Evolutionary conservation across 805 yeast genomes (phyloP).

Genomic region (Kazachstania kunashirensis): DNA sequence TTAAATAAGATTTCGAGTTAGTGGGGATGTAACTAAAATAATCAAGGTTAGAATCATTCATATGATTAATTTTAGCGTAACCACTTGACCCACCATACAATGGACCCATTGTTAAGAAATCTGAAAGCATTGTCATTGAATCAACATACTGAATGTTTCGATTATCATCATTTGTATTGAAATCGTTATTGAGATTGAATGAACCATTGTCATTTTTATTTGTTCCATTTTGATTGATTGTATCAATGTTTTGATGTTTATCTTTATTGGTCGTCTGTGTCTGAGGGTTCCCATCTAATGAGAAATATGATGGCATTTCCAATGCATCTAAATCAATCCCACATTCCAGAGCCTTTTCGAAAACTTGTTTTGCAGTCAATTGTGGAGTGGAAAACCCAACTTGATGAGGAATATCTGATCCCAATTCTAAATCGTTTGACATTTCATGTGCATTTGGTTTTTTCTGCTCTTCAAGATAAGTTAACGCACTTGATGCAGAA

Average conservation of each 20-base stretch:
- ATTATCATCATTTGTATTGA: not conserved
- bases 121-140: conserved; percentile 28
- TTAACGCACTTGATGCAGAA: conserved; percentile 34
- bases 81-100: conserved; percentile 36
- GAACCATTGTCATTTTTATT: not conserved
- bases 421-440: conserved; percentile 11
- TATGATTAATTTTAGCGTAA: conserved; percentile 17
- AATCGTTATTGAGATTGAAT: not conserved
- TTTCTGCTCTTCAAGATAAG: conserved; percentile 22
- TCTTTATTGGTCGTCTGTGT: not conserved
- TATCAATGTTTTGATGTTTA: not conserved
- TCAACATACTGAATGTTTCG: not conserved
- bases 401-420: conserved; percentile 43
- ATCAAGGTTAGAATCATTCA: conserved; percentile 27
- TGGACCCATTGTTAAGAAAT: conserved; percentile 33
- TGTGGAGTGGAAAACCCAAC: conserved; percentile 82
- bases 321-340: conserved; percentile 22
- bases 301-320: conserved; percentile 21
- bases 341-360: conserved; percentile 25
- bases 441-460: conserved; percentile 9
- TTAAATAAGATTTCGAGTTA: conserved; percentile 3
- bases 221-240: not conserved
- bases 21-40: conserved; percentile 27
- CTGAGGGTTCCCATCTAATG: too few relatives aligned
- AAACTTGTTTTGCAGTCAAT: conserved; percentile 39